Percentiles rank a stretch among this genome's conserved stretches.
Conservation (phyloP, 352 stramenopile species). For the Sclerospora graminicola region DNA sequence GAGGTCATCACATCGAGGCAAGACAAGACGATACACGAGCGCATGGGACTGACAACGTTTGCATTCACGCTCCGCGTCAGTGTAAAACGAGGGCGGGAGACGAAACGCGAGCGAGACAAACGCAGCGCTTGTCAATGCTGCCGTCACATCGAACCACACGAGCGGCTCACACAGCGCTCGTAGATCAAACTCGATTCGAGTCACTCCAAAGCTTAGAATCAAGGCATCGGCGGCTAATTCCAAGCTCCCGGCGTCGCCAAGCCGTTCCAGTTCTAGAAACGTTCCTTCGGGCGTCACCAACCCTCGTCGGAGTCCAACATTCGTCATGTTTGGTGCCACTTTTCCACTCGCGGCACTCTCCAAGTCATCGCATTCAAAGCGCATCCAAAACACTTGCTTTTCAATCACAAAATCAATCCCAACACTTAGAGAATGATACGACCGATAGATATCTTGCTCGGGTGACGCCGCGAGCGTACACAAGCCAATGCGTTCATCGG, state of each 20-base stretch:
- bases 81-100: slow-evolving; percentile 30
- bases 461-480: slow-evolving; percentile 28
- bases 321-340: slow-evolving; percentile 9
- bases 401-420: slow-evolving; percentile 24
- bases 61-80: slow-evolving; percentile 20
- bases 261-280: slow-evolving; percentile 24
- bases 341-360: slow-evolving; percentile 18
- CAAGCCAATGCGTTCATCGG: slow-evolving; percentile 30
- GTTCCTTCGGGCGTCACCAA: slow-evolving; percentile 21
- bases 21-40: slow-evolving; percentile 24
- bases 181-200: slow-evolving; percentile 32
- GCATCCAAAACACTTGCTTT: slow-evolving; percentile 30
- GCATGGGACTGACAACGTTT: slow-evolving; percentile 26
- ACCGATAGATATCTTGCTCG: slow-evolving; percentile 21
- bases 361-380: slow-evolving; percentile 34
- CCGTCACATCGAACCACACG: slow-evolving; percentile 39
- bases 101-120: slow-evolving; percentile 27
- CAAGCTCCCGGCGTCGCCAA: slow-evolving; percentile 7
- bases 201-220: slow-evolving; percentile 9
- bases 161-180: slow-evolving; percentile 26
- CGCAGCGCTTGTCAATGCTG: slow-evolving; percentile 4
- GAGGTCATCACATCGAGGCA: slow-evolving; percentile 11
- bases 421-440: slow-evolving; percentile 30
- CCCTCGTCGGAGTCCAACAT: slow-evolving; percentile 19
- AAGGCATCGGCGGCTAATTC: slow-evolving; percentile 13